Evolutionary conservation across 2,329 filamentous ascomycete species (phyloP).

Genomic region (Phyllosticta citrichinensis): DNA sequence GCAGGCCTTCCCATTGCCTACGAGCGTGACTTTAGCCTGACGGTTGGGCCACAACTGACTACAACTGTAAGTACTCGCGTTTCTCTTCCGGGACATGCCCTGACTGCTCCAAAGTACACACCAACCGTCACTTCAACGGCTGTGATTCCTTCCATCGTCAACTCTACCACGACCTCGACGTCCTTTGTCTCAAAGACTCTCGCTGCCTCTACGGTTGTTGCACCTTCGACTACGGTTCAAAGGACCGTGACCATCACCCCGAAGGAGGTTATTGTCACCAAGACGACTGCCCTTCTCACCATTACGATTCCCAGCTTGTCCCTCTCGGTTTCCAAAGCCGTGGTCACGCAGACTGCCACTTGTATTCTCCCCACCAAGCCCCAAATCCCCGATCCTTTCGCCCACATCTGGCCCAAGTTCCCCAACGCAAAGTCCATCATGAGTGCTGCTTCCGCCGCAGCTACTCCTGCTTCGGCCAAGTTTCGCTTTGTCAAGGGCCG

Average conservation of each 20-base stretch:
- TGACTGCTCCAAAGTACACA: slow-evolving; percentile 5
- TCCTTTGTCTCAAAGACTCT: slow-evolving; percentile 17
- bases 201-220: slow-evolving; percentile 16
- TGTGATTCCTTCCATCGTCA: slow-evolving; percentile 2
- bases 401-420: slow-evolving; percentile 20
- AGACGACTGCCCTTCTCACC: slow-evolving; percentile 21
- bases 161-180: slow-evolving; percentile 11
- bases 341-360: slow-evolving; percentile 22
- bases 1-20: slow-evolving; percentile 28
- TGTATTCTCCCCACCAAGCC: slow-evolving; percentile 20
- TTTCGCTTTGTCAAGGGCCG: slow-evolving; percentile 13
- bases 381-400: slow-evolving; percentile 16
- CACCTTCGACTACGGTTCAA: slow-evolving; percentile 15
- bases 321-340: slow-evolving; percentile 14
- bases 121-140: neutral
- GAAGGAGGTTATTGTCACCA: slow-evolving; percentile 16
- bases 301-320: slow-evolving; percentile 17
- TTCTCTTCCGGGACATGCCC: too few species aligned
- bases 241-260: slow-evolving; percentile 19
- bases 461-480: slow-evolving; percentile 12
- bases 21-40: slow-evolving; percentile 30
- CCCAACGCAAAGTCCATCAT: slow-evolving; percentile 12
- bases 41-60: slow-evolving; percentile 27
- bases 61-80: slow-evolving; percentile 11
- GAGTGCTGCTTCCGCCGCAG: slow-evolving; percentile 3